Conservation (phyloP, 768 basidiomycete genomes). For the Collybia mongolica region DNA sequence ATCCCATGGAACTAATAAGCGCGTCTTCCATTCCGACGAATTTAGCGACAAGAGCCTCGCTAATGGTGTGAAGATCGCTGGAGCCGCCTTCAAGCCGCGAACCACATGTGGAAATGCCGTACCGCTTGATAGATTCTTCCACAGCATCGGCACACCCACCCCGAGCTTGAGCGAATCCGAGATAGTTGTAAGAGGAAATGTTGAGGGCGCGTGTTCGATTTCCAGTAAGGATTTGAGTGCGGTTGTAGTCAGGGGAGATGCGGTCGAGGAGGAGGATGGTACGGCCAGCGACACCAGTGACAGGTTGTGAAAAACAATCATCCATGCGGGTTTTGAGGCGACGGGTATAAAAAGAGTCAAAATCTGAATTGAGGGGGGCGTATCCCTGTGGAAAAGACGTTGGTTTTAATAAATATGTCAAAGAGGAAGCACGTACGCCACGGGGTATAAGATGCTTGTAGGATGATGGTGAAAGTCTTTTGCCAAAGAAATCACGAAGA, state of each 20-base stretch:
- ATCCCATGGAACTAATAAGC: slow-evolving; percentile 93
- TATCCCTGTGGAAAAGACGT: slow-evolving; percentile 64
- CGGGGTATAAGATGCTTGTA: slow-evolving; percentile 84
- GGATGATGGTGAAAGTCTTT: slow-evolving; percentile 63
- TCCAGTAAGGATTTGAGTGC: slow-evolving; percentile 75
- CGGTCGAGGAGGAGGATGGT: slow-evolving; percentile 88
- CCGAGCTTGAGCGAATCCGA: slow-evolving; percentile 92
- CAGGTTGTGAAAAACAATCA: slow-evolving; percentile 91
- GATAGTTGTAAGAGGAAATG: slow-evolving; percentile 98
- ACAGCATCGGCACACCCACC: slow-evolving; percentile 96
- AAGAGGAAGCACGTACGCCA: slow-evolving; percentile 55
- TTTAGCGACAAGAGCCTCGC: slow-evolving; percentile 84
- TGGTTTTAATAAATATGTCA: slow-evolving; percentile 7
- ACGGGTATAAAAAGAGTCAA: slow-evolving; percentile 98
- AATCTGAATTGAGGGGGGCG: slow-evolving; percentile 95
- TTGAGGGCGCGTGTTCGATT: slow-evolving; percentile 86
- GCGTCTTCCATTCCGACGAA: slow-evolving; percentile 92
- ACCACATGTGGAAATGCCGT: slow-evolving; percentile 79
- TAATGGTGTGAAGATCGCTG: slow-evolving; percentile 75
- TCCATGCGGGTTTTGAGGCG: slow-evolving; percentile 93
- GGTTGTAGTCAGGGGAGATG: slow-evolving; percentile 77
- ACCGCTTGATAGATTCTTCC: slow-evolving; percentile 76
- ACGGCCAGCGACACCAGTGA: slow-evolving; percentile 94
- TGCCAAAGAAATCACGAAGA: slow-evolving; percentile 93
- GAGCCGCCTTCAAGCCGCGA: slow-evolving; percentile 84